Percentiles rank a stretch among this genome's conserved stretches.
Conservation (phyloP, 176 grass and related monocot species). For the Oryza glaberrima region DNA sequence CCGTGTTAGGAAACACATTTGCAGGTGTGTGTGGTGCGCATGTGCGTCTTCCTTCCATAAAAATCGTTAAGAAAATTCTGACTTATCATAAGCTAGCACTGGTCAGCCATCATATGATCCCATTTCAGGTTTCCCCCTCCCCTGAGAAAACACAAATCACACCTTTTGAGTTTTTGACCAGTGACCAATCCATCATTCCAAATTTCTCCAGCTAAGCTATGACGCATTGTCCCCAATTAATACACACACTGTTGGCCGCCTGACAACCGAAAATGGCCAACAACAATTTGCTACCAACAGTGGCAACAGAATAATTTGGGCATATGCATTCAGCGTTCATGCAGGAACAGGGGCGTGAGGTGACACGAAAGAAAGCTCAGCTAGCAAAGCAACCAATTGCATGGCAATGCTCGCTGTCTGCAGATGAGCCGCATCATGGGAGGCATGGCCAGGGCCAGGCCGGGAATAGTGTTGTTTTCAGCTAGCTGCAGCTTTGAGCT, state of each 20-base stretch:
- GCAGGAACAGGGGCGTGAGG: neutral
- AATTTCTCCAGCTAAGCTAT: conserved; percentile 6
- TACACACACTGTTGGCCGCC: neutral
- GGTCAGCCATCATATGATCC: neutral
- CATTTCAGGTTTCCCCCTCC: neutral
- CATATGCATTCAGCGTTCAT: neutral
- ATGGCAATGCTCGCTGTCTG: neutral
- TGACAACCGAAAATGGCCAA: conserved; percentile 22
- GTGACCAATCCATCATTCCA: neutral
- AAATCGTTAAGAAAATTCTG: neutral
- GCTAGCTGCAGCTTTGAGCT: conserved; percentile 32
- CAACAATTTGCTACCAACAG: conserved; percentile 34
- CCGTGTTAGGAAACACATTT: no score
- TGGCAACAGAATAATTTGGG: conserved; percentile 30
- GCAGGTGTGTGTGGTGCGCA: no score
- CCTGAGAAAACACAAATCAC: conserved; percentile 12
- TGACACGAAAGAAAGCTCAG: conserved; percentile 13
- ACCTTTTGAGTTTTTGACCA: neutral
- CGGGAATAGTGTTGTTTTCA: neutral
- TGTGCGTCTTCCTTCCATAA: no score
- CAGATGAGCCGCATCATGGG: conserved; percentile 41
- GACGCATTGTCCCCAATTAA: neutral
- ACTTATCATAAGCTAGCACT: neutral
- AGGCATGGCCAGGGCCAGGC: conserved; percentile 25
- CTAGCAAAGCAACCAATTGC: conserved; percentile 36